These are phyloP conservation scores for Wallacemonas sp. DNA, from an alignment of 208 protist species.

Conservation along the genomic window DNA sequence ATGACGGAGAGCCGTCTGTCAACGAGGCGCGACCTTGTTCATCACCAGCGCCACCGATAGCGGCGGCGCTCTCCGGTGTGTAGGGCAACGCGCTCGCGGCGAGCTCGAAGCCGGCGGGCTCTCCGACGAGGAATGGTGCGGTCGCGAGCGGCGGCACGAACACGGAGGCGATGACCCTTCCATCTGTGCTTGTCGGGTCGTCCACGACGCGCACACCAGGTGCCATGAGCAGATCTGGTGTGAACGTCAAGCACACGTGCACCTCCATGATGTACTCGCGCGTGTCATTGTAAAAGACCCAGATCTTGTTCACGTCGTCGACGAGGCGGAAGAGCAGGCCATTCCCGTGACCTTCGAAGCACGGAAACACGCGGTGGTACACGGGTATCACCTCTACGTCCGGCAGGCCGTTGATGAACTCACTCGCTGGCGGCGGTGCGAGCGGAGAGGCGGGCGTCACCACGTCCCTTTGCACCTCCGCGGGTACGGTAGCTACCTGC, in stretches of 20 bases:
- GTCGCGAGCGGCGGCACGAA: conserved; percentile 59
- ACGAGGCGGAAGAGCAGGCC: conserved; percentile 85
- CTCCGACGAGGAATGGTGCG: conserved; percentile 53
- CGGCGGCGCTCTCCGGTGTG: not conserved
- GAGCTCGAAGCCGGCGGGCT: conserved; percentile 47
- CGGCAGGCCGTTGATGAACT: conserved; percentile 59
- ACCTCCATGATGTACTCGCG: conserved; percentile 63
- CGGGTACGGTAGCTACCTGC: too few species aligned
- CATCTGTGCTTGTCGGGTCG: not conserved
- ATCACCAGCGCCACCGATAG: not conserved
- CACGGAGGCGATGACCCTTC: conserved; percentile 39
- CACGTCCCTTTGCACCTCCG: too few species aligned
- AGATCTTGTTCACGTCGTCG: conserved; percentile 52
- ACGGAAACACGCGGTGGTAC: conserved; percentile 47
- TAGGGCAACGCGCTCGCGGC: conserved; percentile 44
- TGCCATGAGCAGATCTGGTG: conserved; percentile 22
- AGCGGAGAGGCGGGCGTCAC: too few species aligned
- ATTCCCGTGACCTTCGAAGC: conserved; percentile 76
- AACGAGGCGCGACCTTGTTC: not conserved
- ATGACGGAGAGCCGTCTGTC: conserved; percentile 18
- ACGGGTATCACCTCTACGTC: conserved; percentile 49
- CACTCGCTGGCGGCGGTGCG: conserved; percentile 16
- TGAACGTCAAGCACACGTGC: conserved; percentile 39
- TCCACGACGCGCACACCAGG: conserved; percentile 22
- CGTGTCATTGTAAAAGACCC: conserved; percentile 90